These are phyloP conservation scores for Acorus calamus DNA, from an alignment of 106 monocot species.

Conservation along the genomic window DNA sequence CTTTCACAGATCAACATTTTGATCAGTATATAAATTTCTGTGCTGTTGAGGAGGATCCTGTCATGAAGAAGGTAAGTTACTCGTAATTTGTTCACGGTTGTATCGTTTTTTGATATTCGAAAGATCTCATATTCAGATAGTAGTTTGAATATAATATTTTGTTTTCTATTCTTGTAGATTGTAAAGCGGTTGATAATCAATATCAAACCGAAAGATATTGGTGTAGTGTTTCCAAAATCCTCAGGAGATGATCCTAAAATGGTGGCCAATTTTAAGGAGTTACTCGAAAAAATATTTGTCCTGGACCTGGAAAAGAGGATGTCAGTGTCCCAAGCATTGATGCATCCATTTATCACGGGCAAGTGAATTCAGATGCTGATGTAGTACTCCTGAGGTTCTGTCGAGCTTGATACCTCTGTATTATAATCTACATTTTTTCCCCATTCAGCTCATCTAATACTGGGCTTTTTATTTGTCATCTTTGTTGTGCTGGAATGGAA, in stretches of 20 bases:
- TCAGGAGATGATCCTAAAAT: slow-evolving; percentile 83
- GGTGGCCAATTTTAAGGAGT: slow-evolving; percentile 83
- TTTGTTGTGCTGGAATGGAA: slow-evolving; percentile 25
- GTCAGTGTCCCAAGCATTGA: slow-evolving; percentile 91
- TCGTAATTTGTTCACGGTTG: slow-evolving; percentile 2
- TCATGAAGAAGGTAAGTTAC: slow-evolving; percentile 68
- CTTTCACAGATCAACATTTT: slow-evolving; percentile 72
- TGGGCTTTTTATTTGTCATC: slow-evolving; percentile 40
- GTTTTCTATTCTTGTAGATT: slow-evolving; percentile 27
- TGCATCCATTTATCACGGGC: slow-evolving; percentile 98
- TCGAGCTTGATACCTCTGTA: slow-evolving; percentile 36
- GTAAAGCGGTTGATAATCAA: slow-evolving; percentile 67
- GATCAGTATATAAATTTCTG: slow-evolving; percentile 92
- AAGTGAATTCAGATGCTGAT: slow-evolving; percentile 89
- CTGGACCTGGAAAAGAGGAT: slow-evolving; percentile 96
- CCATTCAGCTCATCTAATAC: slow-evolving; percentile 41
- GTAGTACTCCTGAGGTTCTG: slow-evolving; percentile 32
- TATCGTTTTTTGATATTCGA: too few species aligned
- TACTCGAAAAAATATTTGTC: slow-evolving; percentile 85
- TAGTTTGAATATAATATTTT: neutral
- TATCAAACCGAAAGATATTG: slow-evolving; percentile 84
- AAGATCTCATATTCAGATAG: too few species aligned
- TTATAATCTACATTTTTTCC: slow-evolving; percentile 36
- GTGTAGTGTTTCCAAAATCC: slow-evolving; percentile 52
- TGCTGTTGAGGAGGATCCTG: slow-evolving; percentile 96